Evolutionary conservation across 2,329 filamentous ascomycete genomes (phyloP), one percentile per base, ranked within the genome.

Genomic region (Leptographium wingfieldii): DNA sequence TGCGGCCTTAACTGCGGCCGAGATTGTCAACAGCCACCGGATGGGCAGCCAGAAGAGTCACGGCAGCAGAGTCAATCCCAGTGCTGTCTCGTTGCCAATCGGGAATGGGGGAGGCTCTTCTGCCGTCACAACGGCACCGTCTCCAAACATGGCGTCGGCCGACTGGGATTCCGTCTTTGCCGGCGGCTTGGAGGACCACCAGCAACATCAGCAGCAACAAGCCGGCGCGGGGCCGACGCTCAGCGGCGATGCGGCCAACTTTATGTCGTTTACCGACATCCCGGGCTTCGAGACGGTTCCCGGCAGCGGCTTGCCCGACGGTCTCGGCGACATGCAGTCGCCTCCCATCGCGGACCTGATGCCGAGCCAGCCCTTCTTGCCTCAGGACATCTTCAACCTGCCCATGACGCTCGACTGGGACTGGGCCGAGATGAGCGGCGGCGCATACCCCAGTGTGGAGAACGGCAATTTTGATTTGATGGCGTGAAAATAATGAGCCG

Each of bases 401-500:
- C 92, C 92, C 1, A 95, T 96, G 86, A 95, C 90, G 3, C 80
- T 97, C 27, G 92, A 97, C 69, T 96, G 92, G 91, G 90, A 82
- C 68, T 86, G 82, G 81, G 82, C 82, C 1, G 83, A 85, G 70
- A 84, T 86, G 77, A 84, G 80, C 38, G 82, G 82, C n/a, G 83
- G 82, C 11, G 76, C 78, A 2, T 85, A 85, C 65, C 82, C 83
- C 12, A 79, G 79, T 31, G 83, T 85, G 49, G 83, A 86, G 67
- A 86, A 85, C 63, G 82, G 82, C 6, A 79, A 77, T 61, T 80
- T 77, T 67, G 73, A 71, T n/a, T 33, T 61, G 52, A 51, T 58
- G 54, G 49, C 49, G 1, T 60, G 31, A 38, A 5, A 9, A 9
- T 46, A n/a, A 22, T n/a, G 43, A 46, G 6, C 19, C 19, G 43